Evolutionary conservation across 1,284 basidiomycete genomes (phyloP).

Genomic region (Farysia itapuensis): DNA sequence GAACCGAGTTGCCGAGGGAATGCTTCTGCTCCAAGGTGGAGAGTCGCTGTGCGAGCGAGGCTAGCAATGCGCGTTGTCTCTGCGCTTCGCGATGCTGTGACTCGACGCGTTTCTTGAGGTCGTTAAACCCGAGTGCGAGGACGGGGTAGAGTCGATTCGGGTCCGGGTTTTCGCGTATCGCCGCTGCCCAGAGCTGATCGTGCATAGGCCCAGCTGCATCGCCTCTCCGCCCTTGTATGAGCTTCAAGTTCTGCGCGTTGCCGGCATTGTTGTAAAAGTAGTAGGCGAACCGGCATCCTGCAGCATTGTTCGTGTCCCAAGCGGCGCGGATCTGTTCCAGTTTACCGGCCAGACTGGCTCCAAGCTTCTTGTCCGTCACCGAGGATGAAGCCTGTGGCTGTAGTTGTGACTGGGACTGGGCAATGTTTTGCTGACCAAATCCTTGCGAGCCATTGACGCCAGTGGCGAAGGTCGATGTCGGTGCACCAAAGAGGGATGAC

Average conservation of each 20-base stretch:
- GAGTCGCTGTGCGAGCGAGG: constrained; percentile 23
- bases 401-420: constrained; percentile 4
- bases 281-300: constrained; percentile 49
- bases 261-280: constrained; percentile 54
- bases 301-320: constrained; percentile 51
- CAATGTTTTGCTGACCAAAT: constrained; percentile 13
- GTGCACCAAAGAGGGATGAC: constrained; percentile 24
- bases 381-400: constrained; percentile 1
- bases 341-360: constrained; percentile 32
- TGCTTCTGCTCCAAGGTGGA: constrained; percentile 46
- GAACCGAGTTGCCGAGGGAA: constrained; percentile 41
- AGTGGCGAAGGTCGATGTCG: constrained; percentile 12
- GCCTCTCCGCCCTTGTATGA: constrained; percentile 38
- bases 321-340: constrained; percentile 51
- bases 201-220: constrained; percentile 54
- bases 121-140: constrained; percentile 54
- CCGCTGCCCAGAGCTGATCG: constrained; percentile 52
- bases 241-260: constrained; percentile 36
- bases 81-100: constrained; percentile 43
- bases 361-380: constrained; percentile 45
- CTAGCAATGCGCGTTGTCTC: constrained; percentile 37
- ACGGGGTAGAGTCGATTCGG: constrained; percentile 54
- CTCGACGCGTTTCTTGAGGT: constrained; percentile 48
- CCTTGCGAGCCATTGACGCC: too few species aligned
- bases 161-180: constrained; percentile 54